phyloP scores from a whole-genome alignment of 768 basidiomycete species.

The Boletus rubescentipes region DNA sequence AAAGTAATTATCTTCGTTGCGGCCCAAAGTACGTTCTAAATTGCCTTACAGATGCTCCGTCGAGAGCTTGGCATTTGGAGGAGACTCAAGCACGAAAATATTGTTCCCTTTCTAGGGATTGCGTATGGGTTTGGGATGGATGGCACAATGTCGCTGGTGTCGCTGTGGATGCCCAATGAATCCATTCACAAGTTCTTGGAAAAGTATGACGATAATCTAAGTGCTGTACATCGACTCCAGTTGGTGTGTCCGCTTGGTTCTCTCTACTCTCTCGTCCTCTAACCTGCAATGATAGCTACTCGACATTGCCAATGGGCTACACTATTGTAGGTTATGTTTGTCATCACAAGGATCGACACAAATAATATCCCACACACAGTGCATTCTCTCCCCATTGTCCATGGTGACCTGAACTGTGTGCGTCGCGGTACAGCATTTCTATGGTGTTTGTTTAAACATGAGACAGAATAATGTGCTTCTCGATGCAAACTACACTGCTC shows the following conservation, averaged over 20 bases:
- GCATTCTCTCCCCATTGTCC: background rate
- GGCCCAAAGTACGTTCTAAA: too few relatives aligned
- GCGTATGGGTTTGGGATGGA: too few relatives aligned
- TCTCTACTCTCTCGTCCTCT: conserved; percentile 18
- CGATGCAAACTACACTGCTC: too few relatives aligned
- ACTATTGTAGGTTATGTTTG: conserved; percentile 1
- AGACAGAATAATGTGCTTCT: too few relatives aligned
- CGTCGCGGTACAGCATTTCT: background rate
- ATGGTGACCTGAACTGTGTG: background rate
- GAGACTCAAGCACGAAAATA: too few relatives aligned
- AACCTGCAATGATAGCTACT: conserved; percentile 15
- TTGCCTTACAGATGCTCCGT: too few relatives aligned
- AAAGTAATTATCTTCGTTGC: too few relatives aligned
- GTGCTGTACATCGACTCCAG: background rate
- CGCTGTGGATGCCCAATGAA: too few relatives aligned
- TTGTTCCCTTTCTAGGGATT: too few relatives aligned
- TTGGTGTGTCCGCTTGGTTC: conserved; percentile 17
- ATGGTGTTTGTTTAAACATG: too few relatives aligned
- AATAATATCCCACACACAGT: background rate
- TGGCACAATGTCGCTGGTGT: too few relatives aligned
- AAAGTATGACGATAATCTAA: background rate
- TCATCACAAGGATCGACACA: background rate
- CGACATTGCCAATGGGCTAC: conserved; percentile 12
- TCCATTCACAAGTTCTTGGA: conserved; percentile 20
- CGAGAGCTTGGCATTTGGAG: too few relatives aligned